These are phyloP conservation scores for Russula sp. DNA, from an alignment of 768 basidiomycete species.

Conservation along the genomic window DNA sequence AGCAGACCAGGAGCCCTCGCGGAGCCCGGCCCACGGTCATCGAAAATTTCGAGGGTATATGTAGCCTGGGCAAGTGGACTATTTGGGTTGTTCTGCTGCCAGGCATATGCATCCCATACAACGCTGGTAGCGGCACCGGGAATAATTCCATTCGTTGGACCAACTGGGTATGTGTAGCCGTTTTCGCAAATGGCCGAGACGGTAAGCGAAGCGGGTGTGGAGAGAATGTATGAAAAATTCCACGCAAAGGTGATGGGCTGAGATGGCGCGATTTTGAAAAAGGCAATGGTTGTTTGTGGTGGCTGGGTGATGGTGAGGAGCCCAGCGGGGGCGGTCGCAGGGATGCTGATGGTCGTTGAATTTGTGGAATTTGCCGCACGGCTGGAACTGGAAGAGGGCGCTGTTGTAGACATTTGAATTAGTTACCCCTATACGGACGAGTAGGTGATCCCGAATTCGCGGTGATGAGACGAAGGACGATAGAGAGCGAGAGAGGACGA, in stretches of 20 bases:
- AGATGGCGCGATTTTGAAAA: constrained; percentile 78
- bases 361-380: background rate
- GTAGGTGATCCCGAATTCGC: too few species aligned
- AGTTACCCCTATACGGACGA: background rate
- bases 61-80: constrained; percentile 70
- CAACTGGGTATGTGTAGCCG: constrained; percentile 87
- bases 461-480: background rate
- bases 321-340: constrained; percentile 56
- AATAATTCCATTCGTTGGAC: constrained; percentile 69
- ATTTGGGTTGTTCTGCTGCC: constrained; percentile 59
- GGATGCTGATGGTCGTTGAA: constrained; percentile 43
- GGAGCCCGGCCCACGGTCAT: constrained; percentile 70
- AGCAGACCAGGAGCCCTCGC: constrained; percentile 61
- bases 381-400: background rate
- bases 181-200: constrained; percentile 81
- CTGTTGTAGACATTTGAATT: constrained; percentile 4
- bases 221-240: constrained; percentile 78
- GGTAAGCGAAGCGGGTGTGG: constrained; percentile 70
- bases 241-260: constrained; percentile 85
- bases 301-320: constrained; percentile 76
- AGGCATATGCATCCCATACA: constrained; percentile 78
- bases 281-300: constrained; percentile 75
- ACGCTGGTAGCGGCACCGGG: constrained; percentile 67
- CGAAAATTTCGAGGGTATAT: constrained; percentile 79
- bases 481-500: background rate